Percentiles rank a stretch among this genome's conserved stretches.
phyloP scores from a whole-genome alignment of 2,329 filamentous ascomycete species.

The Colletotrichum spinosum region DNA sequence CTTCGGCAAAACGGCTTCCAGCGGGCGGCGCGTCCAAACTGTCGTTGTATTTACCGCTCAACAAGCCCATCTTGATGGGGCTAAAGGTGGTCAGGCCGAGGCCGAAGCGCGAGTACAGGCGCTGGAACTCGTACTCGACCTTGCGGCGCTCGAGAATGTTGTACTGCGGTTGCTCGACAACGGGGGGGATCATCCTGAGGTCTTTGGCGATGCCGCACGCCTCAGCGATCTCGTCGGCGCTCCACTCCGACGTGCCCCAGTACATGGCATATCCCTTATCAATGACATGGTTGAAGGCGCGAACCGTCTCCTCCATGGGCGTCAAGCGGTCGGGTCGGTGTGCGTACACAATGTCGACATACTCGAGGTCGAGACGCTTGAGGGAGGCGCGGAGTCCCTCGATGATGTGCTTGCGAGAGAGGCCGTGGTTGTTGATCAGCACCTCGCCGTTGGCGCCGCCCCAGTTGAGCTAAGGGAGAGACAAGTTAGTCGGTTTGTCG shows the following conservation, averaged over 20 bases:
- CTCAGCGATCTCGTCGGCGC: conserved; percentile 74
- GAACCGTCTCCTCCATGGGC: conserved; percentile 77
- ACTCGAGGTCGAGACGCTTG: conserved; percentile 65
- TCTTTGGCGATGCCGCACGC: conserved; percentile 70
- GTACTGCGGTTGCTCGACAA: conserved; percentile 77
- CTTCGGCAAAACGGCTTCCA: conserved; percentile 68
- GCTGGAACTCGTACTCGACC: conserved; percentile 73
- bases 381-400: conserved; percentile 70
- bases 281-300: conserved; percentile 78
- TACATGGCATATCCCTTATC: conserved; percentile 76
- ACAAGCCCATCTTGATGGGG: conserved; percentile 68
- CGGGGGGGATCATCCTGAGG: conserved; percentile 70
- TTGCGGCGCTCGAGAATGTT: conserved; percentile 71
- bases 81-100: conserved; percentile 72
- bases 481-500: not conserved
- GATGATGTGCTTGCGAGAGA: conserved; percentile 71
- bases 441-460: conserved; percentile 70
- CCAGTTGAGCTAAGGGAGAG: conserved; percentile 66
- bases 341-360: conserved; percentile 77
- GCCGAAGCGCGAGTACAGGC: conserved; percentile 68
- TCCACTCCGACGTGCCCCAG: conserved; percentile 80
- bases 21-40: conserved; percentile 64
- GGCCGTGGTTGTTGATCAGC: conserved; percentile 69
- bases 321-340: conserved; percentile 76
- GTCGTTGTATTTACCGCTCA: conserved; percentile 75